Evolutionary conservation across 108 stramenopile genomes (phyloP), one percentile per base, ranked within the genome.

Genomic region (Conticribra guillardii): DNA sequence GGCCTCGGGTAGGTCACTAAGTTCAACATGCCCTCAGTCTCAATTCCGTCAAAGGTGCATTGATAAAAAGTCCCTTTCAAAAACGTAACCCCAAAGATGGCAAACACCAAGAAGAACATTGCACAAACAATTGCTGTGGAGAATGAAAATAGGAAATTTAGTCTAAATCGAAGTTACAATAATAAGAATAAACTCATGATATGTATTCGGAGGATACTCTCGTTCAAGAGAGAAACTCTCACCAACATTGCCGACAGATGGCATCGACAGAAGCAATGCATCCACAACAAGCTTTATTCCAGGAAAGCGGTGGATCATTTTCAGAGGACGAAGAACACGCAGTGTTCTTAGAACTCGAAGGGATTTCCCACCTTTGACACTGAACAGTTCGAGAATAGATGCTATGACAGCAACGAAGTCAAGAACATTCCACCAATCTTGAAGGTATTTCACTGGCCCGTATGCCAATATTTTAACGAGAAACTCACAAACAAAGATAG

Each of bases 231-330:
- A 29, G 26, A 28, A n/a, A 9, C 27, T 23, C 26, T 79, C 27
- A 15, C 67, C 69, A 0, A 92, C 87, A 57, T 89, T 85, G 27
- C 57, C 32, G 7, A 86, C 84, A 15, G 71, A 76, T 18, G 84
- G 88, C 11, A 92, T 70, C 46, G 85, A 74, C n/a, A 74, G 51
- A 21, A 92, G 67, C 9, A 92, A 54, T 17, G 88, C 85, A 65
- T 92, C 86, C 23, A 92, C 82, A 23, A 92, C 88, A 8, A 89
- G 48, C 54, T 86, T 84, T 44, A 92, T 58, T n/a, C 84, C 87
- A 23, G 87, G 85, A 60, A 74, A 71, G 3, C 88, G 71, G 19
- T 71, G 82, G 55, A 92, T 71, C 84, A 92, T 83, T 18, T 86
- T 59, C 54, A 93, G 62, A 21, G 89, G 89, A 5, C 92, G 83